These are phyloP conservation scores for Rhodamnia rubescens DNA, from an alignment of 345 rosid genomes.

Conservation along the genomic window DNA sequence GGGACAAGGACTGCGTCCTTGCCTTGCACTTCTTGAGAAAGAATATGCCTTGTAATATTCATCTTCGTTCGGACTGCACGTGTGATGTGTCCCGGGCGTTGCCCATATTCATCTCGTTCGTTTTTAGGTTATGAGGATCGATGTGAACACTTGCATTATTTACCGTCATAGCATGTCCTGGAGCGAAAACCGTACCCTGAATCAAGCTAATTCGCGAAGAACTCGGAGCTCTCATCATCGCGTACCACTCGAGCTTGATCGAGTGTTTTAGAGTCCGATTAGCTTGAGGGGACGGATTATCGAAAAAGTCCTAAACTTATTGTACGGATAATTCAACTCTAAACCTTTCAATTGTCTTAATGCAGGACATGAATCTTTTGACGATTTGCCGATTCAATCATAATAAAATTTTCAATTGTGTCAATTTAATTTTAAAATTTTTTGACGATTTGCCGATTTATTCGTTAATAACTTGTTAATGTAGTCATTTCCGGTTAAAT, in stretches of 20 bases:
- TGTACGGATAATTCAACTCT: too few relatives aligned
- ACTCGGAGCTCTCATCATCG: fast-evolving
- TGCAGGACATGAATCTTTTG: too few relatives aligned
- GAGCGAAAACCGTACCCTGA: neutral
- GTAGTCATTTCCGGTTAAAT: too few relatives aligned
- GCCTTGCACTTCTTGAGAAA: neutral
- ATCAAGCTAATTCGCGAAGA: neutral
- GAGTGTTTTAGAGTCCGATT: neutral
- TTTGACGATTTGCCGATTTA: too few relatives aligned
- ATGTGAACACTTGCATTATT: neutral
- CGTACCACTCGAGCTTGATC: neutral
- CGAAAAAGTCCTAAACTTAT: too few relatives aligned
- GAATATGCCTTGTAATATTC: neutral
- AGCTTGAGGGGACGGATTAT: neutral
- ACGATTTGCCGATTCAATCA: too few relatives aligned
- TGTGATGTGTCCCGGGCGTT: neutral
- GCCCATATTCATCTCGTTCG: neutral
- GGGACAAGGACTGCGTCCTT: neutral
- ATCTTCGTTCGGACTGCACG: neutral
- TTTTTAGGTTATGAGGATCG: neutral
- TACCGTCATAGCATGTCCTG: neutral
- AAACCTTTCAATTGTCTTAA: too few relatives aligned
- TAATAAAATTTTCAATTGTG: too few relatives aligned
- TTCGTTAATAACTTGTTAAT: too few relatives aligned
- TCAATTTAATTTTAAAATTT: too few relatives aligned